These are phyloP conservation scores for Hibiscus syriacus DNA, from an alignment of 345 rosid species.

Conservation along the genomic window DNA sequence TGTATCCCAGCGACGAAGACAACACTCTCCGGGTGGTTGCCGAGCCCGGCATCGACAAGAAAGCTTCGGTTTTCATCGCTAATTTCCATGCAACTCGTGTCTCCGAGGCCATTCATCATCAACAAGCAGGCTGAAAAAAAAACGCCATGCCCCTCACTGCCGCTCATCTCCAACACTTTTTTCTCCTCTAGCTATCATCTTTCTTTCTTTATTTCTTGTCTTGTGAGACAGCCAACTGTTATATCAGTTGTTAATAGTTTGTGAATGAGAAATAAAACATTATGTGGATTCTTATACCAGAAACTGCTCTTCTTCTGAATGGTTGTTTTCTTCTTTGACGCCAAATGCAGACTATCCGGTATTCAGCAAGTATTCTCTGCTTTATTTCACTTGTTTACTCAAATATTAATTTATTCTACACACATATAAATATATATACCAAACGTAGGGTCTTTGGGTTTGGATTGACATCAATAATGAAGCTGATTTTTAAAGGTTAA, in stretches of 20 bases:
- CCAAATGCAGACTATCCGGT: too few relatives aligned
- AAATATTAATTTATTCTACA: too few relatives aligned
- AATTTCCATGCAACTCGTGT: constrained; percentile 38
- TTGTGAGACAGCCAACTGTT: background rate
- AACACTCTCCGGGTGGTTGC: constrained; percentile 28
- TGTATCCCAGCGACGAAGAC: constrained; percentile 46
- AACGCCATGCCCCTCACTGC: background rate
- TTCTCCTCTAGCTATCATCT: background rate
- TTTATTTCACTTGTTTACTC: too few relatives aligned
- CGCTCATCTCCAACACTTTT: background rate
- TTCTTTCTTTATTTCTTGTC: background rate
- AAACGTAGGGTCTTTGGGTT: too few relatives aligned
- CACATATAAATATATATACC: too few relatives aligned
- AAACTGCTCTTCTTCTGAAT: background rate
- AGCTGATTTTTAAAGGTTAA: too few relatives aligned
- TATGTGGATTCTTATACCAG: background rate
- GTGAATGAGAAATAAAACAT: background rate
- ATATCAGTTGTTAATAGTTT: background rate
- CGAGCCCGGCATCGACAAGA: constrained; percentile 45
- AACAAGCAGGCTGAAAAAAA: constrained; percentile 7
- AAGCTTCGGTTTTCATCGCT: constrained; percentile 39
- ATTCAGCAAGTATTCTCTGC: too few relatives aligned
- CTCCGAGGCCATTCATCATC: constrained; percentile 21
- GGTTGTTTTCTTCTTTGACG: background rate
- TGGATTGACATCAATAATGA: too few relatives aligned